Evolutionary conservation across 1,139 yeast species (phyloP).

Genomic region (Yamadazyma friedrichii): DNA sequence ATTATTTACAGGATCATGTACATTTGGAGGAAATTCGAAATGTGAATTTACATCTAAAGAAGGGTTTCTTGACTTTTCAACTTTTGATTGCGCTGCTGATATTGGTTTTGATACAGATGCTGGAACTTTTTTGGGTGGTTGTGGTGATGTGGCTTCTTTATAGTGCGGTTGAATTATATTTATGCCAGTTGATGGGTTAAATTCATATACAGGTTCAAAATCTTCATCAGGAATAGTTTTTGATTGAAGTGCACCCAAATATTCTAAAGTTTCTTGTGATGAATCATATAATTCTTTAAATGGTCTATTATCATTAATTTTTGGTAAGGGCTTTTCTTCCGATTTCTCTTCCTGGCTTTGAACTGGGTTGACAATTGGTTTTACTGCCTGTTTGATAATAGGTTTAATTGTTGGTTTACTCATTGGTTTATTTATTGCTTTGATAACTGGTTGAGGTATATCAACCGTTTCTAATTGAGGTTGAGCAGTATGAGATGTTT

Average conservation of each 20-base stretch:
- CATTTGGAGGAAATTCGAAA: conserved; percentile 16
- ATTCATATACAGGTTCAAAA: conserved; percentile 1
- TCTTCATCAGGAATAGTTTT: not conserved
- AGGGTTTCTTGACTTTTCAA: conserved; percentile 6
- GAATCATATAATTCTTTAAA: conserved; percentile 16
- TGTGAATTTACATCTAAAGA: conserved; percentile 19
- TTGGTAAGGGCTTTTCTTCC: not conserved
- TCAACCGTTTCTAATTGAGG: not conserved
- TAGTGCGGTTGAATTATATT: not conserved
- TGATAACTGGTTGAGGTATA: not conserved
- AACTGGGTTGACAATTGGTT: not conserved
- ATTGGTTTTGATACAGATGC: not conserved
- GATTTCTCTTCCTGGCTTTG: no score
- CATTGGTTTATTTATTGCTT: not conserved
- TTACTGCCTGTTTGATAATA: not conserved
- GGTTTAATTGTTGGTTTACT: not conserved
- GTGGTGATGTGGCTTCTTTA: not conserved
- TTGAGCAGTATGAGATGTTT: conserved; percentile 3
- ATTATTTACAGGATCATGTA: not conserved
- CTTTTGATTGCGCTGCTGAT: not conserved
- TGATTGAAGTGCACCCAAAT: not conserved
- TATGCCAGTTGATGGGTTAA: conserved; percentile 1
- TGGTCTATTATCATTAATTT: conserved; percentile 5
- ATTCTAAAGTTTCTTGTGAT: conserved; percentile 13
- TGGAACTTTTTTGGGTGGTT: not conserved